Conservation (phyloP, 495 filamentous ascomycete genomes). For the Neurospora sp. region DNA sequence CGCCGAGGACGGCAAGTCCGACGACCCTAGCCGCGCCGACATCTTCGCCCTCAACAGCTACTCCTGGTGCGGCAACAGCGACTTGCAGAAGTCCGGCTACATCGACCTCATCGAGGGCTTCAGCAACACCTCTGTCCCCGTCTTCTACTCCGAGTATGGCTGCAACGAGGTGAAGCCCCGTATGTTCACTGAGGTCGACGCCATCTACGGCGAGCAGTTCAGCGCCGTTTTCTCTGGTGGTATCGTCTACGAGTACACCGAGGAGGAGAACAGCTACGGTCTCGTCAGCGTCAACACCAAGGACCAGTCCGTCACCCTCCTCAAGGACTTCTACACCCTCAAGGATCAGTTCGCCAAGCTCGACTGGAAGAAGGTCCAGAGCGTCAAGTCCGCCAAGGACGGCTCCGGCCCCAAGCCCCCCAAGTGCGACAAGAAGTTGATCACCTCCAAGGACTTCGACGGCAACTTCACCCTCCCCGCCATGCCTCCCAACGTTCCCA, state of each 20-base stretch:
- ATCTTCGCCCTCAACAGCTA: slow-evolving; percentile 94
- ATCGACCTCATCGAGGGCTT: slow-evolving; percentile 63
- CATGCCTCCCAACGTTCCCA: slow-evolving; percentile 30
- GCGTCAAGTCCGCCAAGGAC: slow-evolving; percentile 37
- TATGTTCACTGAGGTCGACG: slow-evolving; percentile 69
- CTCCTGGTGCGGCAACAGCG: slow-evolving; percentile 81
- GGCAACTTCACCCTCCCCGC: slow-evolving; percentile 66
- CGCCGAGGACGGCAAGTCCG: slow-evolving; percentile 51
- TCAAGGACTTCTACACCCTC: slow-evolving; percentile 67
- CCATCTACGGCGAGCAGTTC: slow-evolving; percentile 77
- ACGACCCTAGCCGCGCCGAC: slow-evolving; percentile 59
- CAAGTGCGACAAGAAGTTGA: slow-evolving; percentile 51
- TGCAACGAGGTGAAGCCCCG: slow-evolving; percentile 79
- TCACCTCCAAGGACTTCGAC: slow-evolving; percentile 52
- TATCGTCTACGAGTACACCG: slow-evolving; percentile 76
- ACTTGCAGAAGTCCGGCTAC: slow-evolving; percentile 60
- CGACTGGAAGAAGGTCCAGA: slow-evolving; percentile 53
- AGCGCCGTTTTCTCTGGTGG: slow-evolving; percentile 71
- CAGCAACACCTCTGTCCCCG: slow-evolving; percentile 59
- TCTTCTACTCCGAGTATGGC: slow-evolving; percentile 96
- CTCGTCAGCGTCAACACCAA: slow-evolving; percentile 55
- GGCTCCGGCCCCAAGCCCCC: slow-evolving; percentile 43
- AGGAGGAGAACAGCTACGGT: slow-evolving; percentile 66
- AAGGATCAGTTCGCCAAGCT: slow-evolving; percentile 63
- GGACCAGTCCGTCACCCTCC: slow-evolving; percentile 53